Evolutionary conservation across 192 early-diverging fungal genomes (phyloP), one percentile per base, ranked within the genome.

Genomic region (Linnemannia zychae): DNA sequence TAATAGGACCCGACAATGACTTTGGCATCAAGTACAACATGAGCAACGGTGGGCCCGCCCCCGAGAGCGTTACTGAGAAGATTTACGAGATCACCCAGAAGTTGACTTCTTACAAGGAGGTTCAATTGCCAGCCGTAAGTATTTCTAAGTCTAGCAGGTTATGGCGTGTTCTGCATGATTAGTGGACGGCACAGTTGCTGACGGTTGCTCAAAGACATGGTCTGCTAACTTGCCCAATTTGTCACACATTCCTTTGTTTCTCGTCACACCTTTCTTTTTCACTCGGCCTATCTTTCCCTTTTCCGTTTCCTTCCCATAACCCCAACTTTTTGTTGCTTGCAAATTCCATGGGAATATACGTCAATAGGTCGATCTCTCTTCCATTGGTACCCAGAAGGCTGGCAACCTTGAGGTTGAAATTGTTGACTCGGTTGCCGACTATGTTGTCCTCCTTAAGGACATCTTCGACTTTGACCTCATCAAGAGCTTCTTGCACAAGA

Each of bases 21-120:
- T 99, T 99, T 93, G 98, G 98, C 69, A 98, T 99, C 88, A 99
- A 99, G 90, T 99, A 96, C 89, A 99, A 99, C 89, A 94, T 95
- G 77, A 90, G 91, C 91, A 99, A 98, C 88, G 98, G 98, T 67
- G 98, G 97, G 36, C 97, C 98, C 28, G 98, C 98, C 37, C 97
- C 98, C 17, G 98, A 99, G 87, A 83, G 86, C n/a, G 93, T 99
- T 60, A 99, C 98, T 4, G 93, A 99, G 86, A 93, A 92, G 75
- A 98, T 99, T 69, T 98, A 96, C 89, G 91, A 93, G 77, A 92
- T 94, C 68, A 93, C 97, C 20, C 95, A 95, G 84, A 88, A 90
- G 37, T 89, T 98, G 53, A 89, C 90, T 20, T 87, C 92, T 78
- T 96, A 97, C 88, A 72, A 89, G 37, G 68, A 90, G 50, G 92